These are phyloP conservation scores for Bifiguratus adelaidae DNA, from an alignment of 192 early-diverging fungal species.

Conservation along the genomic window DNA sequence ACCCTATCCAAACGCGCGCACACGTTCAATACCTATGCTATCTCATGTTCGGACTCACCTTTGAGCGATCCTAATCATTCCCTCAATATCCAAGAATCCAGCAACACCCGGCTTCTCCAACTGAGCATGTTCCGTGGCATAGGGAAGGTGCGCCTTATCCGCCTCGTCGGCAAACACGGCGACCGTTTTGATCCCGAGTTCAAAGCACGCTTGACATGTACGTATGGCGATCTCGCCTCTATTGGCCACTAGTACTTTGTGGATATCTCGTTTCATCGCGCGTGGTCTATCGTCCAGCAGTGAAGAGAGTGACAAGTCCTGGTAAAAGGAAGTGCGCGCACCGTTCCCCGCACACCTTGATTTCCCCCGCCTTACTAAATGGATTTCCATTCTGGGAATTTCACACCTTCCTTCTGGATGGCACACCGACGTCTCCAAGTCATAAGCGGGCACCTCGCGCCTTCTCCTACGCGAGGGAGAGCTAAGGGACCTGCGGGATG, in stretches of 20 bases:
- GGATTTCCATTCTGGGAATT: too few relatives aligned
- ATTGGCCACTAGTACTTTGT: conserved; percentile 1
- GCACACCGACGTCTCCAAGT: too few relatives aligned
- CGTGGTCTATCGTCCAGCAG: too few relatives aligned
- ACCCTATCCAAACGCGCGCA: not conserved
- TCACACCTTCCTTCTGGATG: too few relatives aligned
- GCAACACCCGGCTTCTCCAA: conserved; percentile 3
- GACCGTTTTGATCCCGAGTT: conserved; percentile 91
- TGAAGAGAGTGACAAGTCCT: too few relatives aligned
- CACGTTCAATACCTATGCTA: not conserved
- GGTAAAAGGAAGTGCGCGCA: too few relatives aligned
- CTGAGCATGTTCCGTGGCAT: conserved; percentile 6
- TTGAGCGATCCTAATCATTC: conserved; percentile 65
- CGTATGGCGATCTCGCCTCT: conserved; percentile 77
- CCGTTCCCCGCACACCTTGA: too few relatives aligned
- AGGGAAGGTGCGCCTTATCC: conserved; percentile 14
- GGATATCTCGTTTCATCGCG: too few relatives aligned
- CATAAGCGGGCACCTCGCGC: too few relatives aligned
- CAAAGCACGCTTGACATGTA: conserved; percentile 70
- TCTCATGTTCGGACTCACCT: conserved; percentile 2
- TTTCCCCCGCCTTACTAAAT: too few relatives aligned
- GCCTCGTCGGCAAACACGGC: conserved; percentile 93
- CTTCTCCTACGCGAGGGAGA: too few relatives aligned
- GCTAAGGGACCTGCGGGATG: too few relatives aligned
- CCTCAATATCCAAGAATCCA: conserved; percentile 54